These are phyloP conservation scores for Fusarium hostae DNA, from an alignment of 2,329 filamentous ascomycete species.

Conservation along the genomic window DNA sequence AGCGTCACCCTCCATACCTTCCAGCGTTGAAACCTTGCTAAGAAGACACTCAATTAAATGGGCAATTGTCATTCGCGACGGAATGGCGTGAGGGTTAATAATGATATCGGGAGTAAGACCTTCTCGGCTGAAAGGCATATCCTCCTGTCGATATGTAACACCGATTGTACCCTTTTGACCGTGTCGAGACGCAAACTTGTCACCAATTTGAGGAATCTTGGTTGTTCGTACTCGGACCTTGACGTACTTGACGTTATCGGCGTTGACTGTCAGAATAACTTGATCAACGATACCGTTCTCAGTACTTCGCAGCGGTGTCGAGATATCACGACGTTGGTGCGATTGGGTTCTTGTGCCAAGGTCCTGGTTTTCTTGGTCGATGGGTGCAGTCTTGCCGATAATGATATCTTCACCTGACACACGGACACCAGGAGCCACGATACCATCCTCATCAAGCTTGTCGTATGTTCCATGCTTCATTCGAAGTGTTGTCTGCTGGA, in stretches of 20 bases:
- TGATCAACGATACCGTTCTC: slow-evolving; percentile 97
- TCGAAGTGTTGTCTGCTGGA: slow-evolving; percentile 85
- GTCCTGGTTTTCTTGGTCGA: slow-evolving; percentile 92
- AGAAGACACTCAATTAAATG: slow-evolving; percentile 99
- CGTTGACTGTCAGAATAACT: slow-evolving; percentile 93
- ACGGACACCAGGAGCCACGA: slow-evolving; percentile 91
- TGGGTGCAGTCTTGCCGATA: slow-evolving; percentile 97
- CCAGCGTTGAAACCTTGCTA: slow-evolving; percentile 92
- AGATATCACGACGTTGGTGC: slow-evolving; percentile 94
- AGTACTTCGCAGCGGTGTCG: slow-evolving; percentile 91
- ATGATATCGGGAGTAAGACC: slow-evolving; percentile 95
- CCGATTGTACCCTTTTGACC: slow-evolving; percentile 99
- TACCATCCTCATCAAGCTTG: slow-evolving; percentile 96
- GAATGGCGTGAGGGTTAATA: slow-evolving; percentile 99
- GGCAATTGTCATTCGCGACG: slow-evolving; percentile 99
- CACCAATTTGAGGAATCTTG: slow-evolving; percentile 97
- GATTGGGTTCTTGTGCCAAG: slow-evolving; percentile 89
- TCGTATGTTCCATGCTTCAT: slow-evolving; percentile 97
- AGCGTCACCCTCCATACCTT: slow-evolving; percentile 95
- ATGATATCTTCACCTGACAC: slow-evolving; percentile 99
- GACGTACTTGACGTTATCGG: slow-evolving; percentile 93
- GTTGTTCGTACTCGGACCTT: slow-evolving; percentile 98
- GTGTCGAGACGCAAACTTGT: slow-evolving; percentile 99
- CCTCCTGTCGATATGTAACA: slow-evolving; percentile 96
- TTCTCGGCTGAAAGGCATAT: slow-evolving; percentile 97